Evolutionary conservation across 106 monocot genomes (phyloP), one percentile per base, ranked within the genome.

Genomic region (Triglochin maritima): DNA sequence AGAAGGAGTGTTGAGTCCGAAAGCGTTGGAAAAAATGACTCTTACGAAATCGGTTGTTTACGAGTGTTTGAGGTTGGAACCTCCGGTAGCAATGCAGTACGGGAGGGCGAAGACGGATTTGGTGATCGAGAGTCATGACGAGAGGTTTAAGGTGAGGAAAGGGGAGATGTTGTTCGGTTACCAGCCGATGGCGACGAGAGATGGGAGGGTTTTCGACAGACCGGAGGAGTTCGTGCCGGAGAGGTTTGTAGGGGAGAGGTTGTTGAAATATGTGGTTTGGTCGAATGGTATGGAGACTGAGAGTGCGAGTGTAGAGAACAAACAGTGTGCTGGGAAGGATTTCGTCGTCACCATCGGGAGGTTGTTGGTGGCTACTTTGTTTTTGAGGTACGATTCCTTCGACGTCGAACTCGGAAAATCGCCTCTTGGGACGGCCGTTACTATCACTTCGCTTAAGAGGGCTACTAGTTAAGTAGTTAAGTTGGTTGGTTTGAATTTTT

Each of bases 131-230:
- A 84, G 82, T 76, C 93, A 93, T 56, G 88, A 93, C 75, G 71
- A 75, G 3, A 74, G 63, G 10, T 93, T 69, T 63, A 66, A 93
- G 71, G 83, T 88, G 43, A 57, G 60, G 14, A 76, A 60, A 2
- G 93, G 88, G 57, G 93, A 93, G 81, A 46, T 88, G 81, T 50
- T 93, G 66, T 93, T 88, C 60, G 93, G 93, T 4, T 93, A 86
- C 85, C 93, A 93, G 63, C 88, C 93, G 4, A 80, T 93, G 57
- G 93, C 93, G 67, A 93, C 93, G 42, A 81, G 74, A 79, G 93
- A 93, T 64, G 67, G 82, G 59, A 56, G 79, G 74, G 83, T 93
- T 45, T 93, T 93, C 70, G 86, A 85, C 13, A 59, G 72, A 45
- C 64, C 85, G 9, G 88, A 83, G 62, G 79, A 83, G 79, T 93